Percentiles rank a stretch among this genome's conserved stretches.
Conservation (phyloP, 768 basidiomycete genomes). For the Hydnomerulius pinastri region DNA sequence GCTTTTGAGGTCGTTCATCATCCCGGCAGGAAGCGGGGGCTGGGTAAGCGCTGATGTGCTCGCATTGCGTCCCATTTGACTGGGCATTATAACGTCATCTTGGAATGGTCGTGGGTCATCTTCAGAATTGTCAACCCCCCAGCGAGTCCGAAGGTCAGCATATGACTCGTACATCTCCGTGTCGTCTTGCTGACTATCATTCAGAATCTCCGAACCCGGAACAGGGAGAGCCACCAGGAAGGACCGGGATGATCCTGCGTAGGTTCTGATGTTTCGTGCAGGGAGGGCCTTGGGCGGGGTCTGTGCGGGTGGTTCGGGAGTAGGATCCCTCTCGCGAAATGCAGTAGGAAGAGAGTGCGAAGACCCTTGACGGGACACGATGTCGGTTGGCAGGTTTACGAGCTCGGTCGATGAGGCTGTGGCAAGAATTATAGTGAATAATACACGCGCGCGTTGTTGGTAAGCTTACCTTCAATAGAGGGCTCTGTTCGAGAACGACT, state of each 20-base stretch:
- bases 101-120: constrained; percentile 56
- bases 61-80: constrained; percentile 15
- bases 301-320: constrained; percentile 26
- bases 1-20: constrained; percentile 77
- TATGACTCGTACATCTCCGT: constrained; percentile 70
- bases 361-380: constrained; percentile 21
- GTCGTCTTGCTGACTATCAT: constrained; percentile 49
- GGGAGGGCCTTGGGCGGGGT: constrained; percentile 27
- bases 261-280: constrained; percentile 57
- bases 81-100: constrained; percentile 1
- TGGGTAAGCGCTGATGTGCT: constrained; percentile 37
- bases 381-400: background rate
- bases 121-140: constrained; percentile 81
- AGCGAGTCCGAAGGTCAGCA: constrained; percentile 67
- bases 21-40: constrained; percentile 50
- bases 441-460: background rate
- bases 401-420: constrained; percentile 1
- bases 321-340: constrained; percentile 24
- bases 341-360: constrained; percentile 24
- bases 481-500: constrained; percentile 67
- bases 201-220: constrained; percentile 27
- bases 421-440: background rate
- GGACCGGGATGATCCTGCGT: constrained; percentile 78
- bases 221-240: constrained; percentile 67
- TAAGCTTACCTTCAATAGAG: constrained; percentile 42